A percentile compares a stretch with the other conserved stretches of the same genome.
These are phyloP conservation scores for Entophlyctis luteolus DNA, from an alignment of 192 early-diverging fungal genomes.

Conservation along the genomic window DNA sequence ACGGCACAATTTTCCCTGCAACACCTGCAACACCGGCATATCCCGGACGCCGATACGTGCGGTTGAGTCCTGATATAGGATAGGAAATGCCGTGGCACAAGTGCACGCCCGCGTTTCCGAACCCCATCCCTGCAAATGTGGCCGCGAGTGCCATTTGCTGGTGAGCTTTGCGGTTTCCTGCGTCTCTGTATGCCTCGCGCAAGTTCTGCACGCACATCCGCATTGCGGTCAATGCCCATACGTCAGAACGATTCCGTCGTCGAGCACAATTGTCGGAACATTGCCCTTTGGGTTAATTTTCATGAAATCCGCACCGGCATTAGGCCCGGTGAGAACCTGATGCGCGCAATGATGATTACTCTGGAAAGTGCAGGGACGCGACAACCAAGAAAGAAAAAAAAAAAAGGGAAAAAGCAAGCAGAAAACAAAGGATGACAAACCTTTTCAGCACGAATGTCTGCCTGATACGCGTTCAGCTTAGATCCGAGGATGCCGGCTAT, in stretches of 20 bases:
- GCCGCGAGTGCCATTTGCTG: conserved; percentile 84
- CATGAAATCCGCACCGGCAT: conserved; percentile 26
- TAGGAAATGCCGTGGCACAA: conserved; percentile 80
- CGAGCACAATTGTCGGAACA: conserved; percentile 27
- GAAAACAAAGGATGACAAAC: too few species aligned
- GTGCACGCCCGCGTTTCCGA: conserved; percentile 87
- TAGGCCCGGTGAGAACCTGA: conserved; percentile 20
- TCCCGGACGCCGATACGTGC: conserved; percentile 73
- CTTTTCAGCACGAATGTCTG: neutral
- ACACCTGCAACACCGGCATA: conserved; percentile 51
- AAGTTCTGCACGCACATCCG: conserved; percentile 77
- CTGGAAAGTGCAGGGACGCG: too few species aligned
- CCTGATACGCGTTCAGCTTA: conserved; percentile 4
- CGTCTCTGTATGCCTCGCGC: conserved; percentile 65
- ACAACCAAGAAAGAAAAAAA: neutral
- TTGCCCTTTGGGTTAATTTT: conserved; percentile 38
- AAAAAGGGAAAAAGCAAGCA: neutral
- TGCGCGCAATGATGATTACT: too few species aligned
- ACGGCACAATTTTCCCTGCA: conserved; percentile 15
- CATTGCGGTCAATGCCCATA: conserved; percentile 79
- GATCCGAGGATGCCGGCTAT: neutral
- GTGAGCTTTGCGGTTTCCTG: conserved; percentile 63
- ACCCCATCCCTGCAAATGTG: conserved; percentile 85
- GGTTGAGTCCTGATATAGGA: conserved; percentile 82
- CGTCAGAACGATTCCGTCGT: conserved; percentile 33